Evolutionary conservation across 2,329 filamentous ascomycete genomes (phyloP), one percentile per base, ranked within the genome.

Genomic region (Alternaria atra): DNA sequence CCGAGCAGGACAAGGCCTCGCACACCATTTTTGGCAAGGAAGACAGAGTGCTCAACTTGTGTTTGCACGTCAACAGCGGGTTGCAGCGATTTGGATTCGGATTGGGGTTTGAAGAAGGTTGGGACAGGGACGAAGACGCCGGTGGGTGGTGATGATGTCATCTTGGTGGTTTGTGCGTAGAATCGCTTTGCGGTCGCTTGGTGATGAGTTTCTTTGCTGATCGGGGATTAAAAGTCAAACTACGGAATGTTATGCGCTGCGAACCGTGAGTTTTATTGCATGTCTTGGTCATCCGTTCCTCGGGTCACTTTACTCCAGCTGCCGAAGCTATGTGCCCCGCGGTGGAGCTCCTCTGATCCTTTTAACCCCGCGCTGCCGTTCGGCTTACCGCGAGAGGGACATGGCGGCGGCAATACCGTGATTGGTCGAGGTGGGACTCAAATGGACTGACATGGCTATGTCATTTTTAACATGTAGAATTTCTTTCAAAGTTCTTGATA

Each of bases 1-100:
- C 88, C 88, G 51, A 90, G 84, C 40, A 90, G 80, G 10, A 90
- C 86, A 27, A 90, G 80, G 23, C 88, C 88, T 30, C 81, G 81
- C 67, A 90, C 85, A 57, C 88, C 88, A 65, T 83, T 82, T 53
- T 83, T 81, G 37, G 87, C 87, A 37, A 90, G 84, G 72, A 87
- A 87, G 6, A 90, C 71, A 9, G 83, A 83, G 80, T 90, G 87
- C 29, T 82, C 80, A 25, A 82, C 80, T 70, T 90, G 88, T 1
- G 87, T 83, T 47, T 84, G 80, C 60, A 87, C 77, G 68, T 90
- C 88, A 52, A 90, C 79, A 6, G 84, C 80, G 27, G 86, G 79
- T 47, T 84, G 81, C 46, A 83, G 73, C 6, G 81, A 67, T 47
- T 82, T 77, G 60, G 82, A 83, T 48, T 80, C 73, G 30, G 82